Evolutionary conservation across 345 rosid genomes (phyloP).

Genomic region (Lagerstroemia speciosa): DNA sequence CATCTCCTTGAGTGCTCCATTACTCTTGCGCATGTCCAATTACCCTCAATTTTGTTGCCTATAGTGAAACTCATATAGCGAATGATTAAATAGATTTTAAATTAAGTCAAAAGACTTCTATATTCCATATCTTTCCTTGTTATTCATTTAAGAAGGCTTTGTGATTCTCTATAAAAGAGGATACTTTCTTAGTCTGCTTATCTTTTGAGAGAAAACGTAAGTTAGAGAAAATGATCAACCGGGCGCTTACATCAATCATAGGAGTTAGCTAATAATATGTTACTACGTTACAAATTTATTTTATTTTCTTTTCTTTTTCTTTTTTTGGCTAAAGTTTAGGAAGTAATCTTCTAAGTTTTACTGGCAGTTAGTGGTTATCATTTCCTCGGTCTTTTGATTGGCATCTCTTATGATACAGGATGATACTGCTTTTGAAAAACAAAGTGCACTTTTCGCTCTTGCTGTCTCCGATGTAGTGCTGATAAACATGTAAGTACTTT

Average conservation of each 20-base stretch:
- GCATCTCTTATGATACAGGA: conserved; percentile 34
- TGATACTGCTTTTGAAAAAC: conserved; percentile 96
- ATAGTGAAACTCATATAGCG: not conserved
- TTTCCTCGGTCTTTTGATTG: not conserved
- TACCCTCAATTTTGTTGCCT: not conserved
- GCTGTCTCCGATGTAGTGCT: conserved; percentile 95
- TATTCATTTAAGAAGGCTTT: not conserved
- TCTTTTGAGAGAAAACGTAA: no score
- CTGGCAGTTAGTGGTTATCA: not conserved
- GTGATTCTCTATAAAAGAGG: not conserved
- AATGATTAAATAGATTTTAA: no score
- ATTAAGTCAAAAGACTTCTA: not conserved
- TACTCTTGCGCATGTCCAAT: not conserved
- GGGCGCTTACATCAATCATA: not conserved
- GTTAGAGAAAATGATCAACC: not conserved
- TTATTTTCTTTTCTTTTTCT: no score
- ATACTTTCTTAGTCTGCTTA: not conserved
- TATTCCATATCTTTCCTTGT: not conserved
- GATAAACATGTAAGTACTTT: conserved; percentile 72
- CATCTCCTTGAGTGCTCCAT: not conserved
- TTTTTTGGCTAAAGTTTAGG: not conserved
- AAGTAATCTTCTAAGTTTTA: not conserved
- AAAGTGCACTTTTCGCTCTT: conserved; percentile 93
- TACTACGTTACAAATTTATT: no score
- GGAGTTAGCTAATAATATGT: not conserved